phyloP scores from a whole-genome alignment of 164 flowering plant genomes.

The Akebia trifoliata region DNA sequence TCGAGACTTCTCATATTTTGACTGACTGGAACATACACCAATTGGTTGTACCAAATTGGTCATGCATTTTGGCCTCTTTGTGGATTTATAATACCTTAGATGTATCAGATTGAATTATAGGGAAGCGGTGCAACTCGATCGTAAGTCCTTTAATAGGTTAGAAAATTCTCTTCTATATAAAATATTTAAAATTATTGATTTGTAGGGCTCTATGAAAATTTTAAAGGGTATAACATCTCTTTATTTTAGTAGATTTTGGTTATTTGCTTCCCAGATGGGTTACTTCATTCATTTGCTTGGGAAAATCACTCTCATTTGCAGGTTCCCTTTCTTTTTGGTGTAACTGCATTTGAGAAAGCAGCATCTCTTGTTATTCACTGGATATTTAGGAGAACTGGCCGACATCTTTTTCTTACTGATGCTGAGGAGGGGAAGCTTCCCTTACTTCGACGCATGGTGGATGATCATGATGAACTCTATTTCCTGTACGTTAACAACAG shows the following conservation, averaged over 20 bases:
- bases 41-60: not conserved
- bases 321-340: slow-evolving; percentile 97
- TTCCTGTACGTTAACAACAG: slow-evolving; percentile 54
- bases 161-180: not conserved
- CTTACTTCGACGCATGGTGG: slow-evolving; percentile 71
- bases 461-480: slow-evolving; percentile 50
- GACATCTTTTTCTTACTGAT: slow-evolving; percentile 88
- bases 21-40: no score
- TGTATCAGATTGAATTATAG: not conserved
- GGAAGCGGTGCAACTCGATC: not conserved
- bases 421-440: slow-evolving; percentile 75
- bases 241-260: not conserved
- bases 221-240: not conserved
- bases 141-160: not conserved
- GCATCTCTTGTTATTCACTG: slow-evolving; percentile 64
- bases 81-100: not conserved
- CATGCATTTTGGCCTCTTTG: not conserved
- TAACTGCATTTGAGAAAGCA: slow-evolving; percentile 60
- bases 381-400: slow-evolving; percentile 94
- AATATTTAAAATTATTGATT: not conserved
- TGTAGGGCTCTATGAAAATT: not conserved
- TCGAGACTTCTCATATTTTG: no score
- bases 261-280: not conserved
- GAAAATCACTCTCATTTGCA: slow-evolving; percentile 22
- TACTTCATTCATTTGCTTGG: not conserved